Evolutionary conservation across 495 filamentous ascomycete species (phyloP).

Genomic region (Xylaria intraflava): DNA sequence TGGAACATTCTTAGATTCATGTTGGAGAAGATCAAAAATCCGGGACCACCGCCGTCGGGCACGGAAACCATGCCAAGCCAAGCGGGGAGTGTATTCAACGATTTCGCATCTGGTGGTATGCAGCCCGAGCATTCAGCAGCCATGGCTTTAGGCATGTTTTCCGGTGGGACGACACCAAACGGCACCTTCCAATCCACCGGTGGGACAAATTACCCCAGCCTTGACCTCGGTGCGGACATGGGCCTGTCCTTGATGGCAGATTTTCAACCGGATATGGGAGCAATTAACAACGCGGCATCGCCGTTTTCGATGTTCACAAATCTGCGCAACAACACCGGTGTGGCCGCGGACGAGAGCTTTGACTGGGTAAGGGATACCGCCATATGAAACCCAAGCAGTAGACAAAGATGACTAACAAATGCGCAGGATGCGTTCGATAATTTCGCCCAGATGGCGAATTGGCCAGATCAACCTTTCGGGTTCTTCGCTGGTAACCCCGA

Average conservation of each 20-base stretch:
- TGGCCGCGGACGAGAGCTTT: slow-evolving; percentile 50
- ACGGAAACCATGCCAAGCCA: slow-evolving; percentile 19
- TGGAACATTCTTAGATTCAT: slow-evolving; percentile 69
- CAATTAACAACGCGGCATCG: slow-evolving; percentile 42
- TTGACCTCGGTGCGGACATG: slow-evolving; percentile 23
- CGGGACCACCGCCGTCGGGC: slow-evolving; percentile 10
- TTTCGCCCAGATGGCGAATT: slow-evolving; percentile 43
- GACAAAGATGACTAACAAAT: slow-evolving; percentile 6
- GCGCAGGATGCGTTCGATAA: slow-evolving; percentile 44
- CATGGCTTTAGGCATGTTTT: slow-evolving; percentile 75
- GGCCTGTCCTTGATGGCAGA: slow-evolving; percentile 26
- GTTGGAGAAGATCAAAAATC: slow-evolving; percentile 61
- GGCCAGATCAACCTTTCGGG: slow-evolving; percentile 39
- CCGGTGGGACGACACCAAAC: slow-evolving; percentile 60
- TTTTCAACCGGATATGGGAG: slow-evolving; percentile 49
- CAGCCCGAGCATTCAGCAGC: slow-evolving; percentile 62
- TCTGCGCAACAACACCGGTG: slow-evolving; percentile 33
- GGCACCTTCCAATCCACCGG: slow-evolving; percentile 31
- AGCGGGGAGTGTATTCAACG: slow-evolving; percentile 21
- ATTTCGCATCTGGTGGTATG: slow-evolving; percentile 29
- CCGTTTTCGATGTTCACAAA: slow-evolving; percentile 48
- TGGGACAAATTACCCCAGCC: slow-evolving; percentile 29
- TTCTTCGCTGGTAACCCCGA: slow-evolving; percentile 40
- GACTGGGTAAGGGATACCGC: slow-evolving; percentile 63
- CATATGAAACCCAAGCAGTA: not conserved